A percentile compares a stretch with the other conserved stretches of the same genome.
phyloP scores from a whole-genome alignment of 139 green algal species.

The Eudorina sp. region DNA sequence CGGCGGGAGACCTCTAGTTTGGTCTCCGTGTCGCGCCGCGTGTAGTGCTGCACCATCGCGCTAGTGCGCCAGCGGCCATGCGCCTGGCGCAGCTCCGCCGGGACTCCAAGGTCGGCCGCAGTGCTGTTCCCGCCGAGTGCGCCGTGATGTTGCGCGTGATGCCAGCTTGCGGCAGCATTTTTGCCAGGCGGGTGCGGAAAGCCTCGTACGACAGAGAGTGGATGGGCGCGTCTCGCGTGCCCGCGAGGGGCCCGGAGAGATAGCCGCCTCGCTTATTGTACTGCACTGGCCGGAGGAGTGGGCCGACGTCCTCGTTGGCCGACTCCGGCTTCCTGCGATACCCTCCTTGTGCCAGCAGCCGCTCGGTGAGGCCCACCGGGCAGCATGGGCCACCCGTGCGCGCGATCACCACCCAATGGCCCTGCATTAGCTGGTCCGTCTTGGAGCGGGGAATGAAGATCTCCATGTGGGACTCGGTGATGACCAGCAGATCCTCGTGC shows the following conservation, averaged over 20 bases:
- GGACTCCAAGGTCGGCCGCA: neutral
- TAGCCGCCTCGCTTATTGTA: neutral
- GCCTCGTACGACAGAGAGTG: too few relatives aligned
- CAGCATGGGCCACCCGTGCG: neutral
- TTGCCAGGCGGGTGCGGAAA: neutral
- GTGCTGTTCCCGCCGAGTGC: constrained; percentile 16
- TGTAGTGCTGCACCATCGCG: neutral
- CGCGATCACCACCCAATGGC: neutral
- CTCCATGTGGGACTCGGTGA: neutral
- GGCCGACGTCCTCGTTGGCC: neutral
- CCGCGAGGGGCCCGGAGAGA: neutral
- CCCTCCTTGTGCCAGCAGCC: neutral
- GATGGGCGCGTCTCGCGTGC: neutral
- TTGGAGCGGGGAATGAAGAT: constrained; percentile 28
- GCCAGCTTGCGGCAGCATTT: neutral
- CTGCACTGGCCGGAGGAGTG: neutral
- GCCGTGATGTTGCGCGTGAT: neutral
- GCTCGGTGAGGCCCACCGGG: constrained; percentile 17
- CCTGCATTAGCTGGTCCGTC: neutral
- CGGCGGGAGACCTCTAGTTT: neutral
- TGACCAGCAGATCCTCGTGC: neutral
- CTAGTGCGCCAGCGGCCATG: too few relatives aligned
- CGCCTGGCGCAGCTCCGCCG: neutral
- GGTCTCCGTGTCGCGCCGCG: neutral
- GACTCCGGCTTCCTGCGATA: neutral